Evolutionary conservation across 2,329 filamentous ascomycete genomes (phyloP).

Genomic region (Cladosporium oxysporum): DNA sequence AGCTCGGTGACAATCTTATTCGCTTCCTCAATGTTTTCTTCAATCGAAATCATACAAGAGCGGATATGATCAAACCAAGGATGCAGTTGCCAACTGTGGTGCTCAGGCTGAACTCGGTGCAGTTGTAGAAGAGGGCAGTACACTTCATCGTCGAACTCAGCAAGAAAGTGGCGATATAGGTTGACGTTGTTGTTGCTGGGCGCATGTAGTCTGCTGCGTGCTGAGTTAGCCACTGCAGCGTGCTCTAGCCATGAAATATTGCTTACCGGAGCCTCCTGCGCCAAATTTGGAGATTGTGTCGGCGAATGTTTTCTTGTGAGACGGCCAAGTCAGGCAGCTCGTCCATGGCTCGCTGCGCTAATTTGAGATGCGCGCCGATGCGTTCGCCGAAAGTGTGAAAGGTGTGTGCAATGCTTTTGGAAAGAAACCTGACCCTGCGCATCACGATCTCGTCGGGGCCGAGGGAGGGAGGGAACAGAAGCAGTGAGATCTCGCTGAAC

Average conservation of each 20-base stretch:
- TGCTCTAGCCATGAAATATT: not conserved
- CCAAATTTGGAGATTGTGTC: constrained; percentile 9
- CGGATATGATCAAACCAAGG: not conserved
- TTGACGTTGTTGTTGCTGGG: constrained; percentile 13
- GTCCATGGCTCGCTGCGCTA: not conserved
- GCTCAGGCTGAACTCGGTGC: constrained; percentile 8
- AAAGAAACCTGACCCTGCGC: not conserved
- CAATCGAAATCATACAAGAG: not conserved
- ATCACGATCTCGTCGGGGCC: constrained; percentile 2
- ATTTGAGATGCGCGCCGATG: not conserved
- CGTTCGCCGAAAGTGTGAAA: constrained; percentile 18
- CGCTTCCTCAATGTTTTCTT: constrained; percentile 8
- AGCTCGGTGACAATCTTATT: constrained; percentile 22
- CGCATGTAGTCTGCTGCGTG: constrained; percentile 9
- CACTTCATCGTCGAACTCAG: constrained; percentile 14
- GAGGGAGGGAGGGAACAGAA: constrained; percentile 4
- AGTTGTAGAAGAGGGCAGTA: constrained; percentile 8
- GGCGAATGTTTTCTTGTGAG: not conserved
- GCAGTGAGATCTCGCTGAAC: constrained; percentile 21
- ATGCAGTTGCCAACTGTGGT: constrained; percentile 8
- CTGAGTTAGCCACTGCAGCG: not conserved
- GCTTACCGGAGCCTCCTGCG: constrained; percentile 6
- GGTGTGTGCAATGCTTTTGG: not conserved
- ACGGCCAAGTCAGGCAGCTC: constrained; percentile 15
- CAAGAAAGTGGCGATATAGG: constrained; percentile 14